Base-by-base conservation (phyloP, 345 rosid genomes). In the Hirschfeldia incana region DNA sequence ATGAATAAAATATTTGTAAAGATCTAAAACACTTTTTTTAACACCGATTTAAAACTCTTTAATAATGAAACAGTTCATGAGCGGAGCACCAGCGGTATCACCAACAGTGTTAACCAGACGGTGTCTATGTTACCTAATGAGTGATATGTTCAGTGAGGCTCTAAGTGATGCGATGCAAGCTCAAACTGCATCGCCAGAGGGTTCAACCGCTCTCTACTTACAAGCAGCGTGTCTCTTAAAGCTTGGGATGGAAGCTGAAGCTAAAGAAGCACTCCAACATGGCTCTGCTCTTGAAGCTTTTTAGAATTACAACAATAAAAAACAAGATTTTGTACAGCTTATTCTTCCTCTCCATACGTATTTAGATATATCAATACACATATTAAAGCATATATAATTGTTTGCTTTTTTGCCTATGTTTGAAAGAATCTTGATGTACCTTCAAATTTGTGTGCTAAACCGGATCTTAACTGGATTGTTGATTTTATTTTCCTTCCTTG, bases 131-230 rank as follows among this genome's bases (percentile, higher is more conserved):
- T 89, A 91, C 86, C 72, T 95, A 85, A 89, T 87, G 85, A 87
- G 57, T 6, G 91, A 89, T 46, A 86, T 86, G 97, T 82, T 88
- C 63, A 87, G 88, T 29, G 90, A 90, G 80, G 99, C 98, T 58
- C 87, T 93, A 11, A 92, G 91, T 16, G 98, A 95, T 74, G 97
- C 98, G 0, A 89, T 88, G 94, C 98, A 90, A 79, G 93, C 98
- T 10, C 96, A 88, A 75, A 93, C 80, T 30, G 79, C 86, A 21
- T 92, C 99, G 37, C 97, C 98, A 0, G 96, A 90, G 67, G 93
- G 88, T 94, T 86, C 92, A 13, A 87, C 88, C 10, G 96, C 97
- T 33, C 83, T 90, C 26, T 93, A 95, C 74, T 92, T 93, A 68
- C 98, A 95, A 81, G 94, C 94, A 3, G 82, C 93, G 72, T 91